Conservation (phyloP, 441 rosid genomes). For the Arabidopsis lyrata region DNA sequence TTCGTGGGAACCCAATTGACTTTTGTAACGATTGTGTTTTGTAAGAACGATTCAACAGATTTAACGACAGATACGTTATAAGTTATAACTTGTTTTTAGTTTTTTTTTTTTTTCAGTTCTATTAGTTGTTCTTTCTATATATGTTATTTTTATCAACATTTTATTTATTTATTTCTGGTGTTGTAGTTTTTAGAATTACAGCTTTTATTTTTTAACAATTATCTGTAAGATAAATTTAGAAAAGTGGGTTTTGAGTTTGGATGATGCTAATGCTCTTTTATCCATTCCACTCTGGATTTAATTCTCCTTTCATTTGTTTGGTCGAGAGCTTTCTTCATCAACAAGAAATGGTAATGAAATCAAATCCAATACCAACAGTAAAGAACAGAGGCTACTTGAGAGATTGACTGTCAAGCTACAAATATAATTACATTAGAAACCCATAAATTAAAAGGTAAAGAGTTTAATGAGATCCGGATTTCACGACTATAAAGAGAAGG, state of each 20-base stretch:
- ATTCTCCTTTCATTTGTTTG: conserved; percentile 20
- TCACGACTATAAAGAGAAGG: too few species aligned
- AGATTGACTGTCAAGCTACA: too few species aligned
- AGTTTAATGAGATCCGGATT: too few species aligned
- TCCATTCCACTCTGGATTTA: conserved; percentile 19
- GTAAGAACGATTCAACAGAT: conserved; percentile 45
- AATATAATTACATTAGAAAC: too few species aligned
- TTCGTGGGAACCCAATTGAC: conserved; percentile 46
- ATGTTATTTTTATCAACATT: conserved; percentile 21
- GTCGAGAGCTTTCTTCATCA: not conserved
- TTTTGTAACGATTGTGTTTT: conserved; percentile 36
- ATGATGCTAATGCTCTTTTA: conserved; percentile 22
- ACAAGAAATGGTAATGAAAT: too few species aligned
- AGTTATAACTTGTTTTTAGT: conserved; percentile 27
- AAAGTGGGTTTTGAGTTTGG: not conserved
- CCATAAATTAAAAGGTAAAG: too few species aligned
- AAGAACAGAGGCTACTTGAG: too few species aligned
- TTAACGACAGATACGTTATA: conserved; percentile 37
- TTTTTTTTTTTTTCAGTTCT: not conserved
- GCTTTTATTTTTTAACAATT: conserved; percentile 3
- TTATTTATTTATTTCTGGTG: conserved; percentile 25
- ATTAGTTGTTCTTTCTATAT: conserved; percentile 25
- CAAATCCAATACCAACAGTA: too few species aligned
- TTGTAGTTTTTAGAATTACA: conserved; percentile 29
- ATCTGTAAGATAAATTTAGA: conserved; percentile 26